Percentiles rank a stretch among this genome's conserved stretches.
phyloP scores from a whole-genome alignment of 1,284 basidiomycete species.

The Malassezia pachydermatis region DNA sequence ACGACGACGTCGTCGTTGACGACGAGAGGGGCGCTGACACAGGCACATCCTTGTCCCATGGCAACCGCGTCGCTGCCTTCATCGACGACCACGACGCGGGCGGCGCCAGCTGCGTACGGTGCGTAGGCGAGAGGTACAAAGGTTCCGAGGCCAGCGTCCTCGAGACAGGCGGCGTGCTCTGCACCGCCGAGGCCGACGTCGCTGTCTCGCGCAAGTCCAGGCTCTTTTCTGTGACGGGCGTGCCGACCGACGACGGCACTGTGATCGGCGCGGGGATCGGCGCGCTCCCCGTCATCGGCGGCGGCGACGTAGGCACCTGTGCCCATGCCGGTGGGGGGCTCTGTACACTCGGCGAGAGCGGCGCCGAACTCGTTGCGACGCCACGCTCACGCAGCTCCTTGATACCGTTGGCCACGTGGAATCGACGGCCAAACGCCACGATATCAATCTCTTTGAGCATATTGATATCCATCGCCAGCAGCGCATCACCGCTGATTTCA shows the following conservation, averaged over 20 bases:
- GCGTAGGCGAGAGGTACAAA: no score
- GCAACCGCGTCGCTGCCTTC: neutral
- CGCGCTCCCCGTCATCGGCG: neutral
- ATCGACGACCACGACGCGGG: neutral
- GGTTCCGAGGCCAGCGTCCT: no score
- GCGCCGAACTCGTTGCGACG: neutral
- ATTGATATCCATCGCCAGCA: conserved; percentile 83
- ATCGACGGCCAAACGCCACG: conserved; percentile 81
- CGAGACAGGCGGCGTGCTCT: no score
- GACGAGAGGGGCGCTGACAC: neutral
- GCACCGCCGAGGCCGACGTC: neutral
- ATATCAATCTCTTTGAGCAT: conserved; percentile 95
- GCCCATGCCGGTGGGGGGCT: neutral
- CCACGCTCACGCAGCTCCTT: conserved; percentile 58
- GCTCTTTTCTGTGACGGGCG: no score
- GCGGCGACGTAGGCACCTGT: neutral
- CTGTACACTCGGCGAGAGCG: neutral
- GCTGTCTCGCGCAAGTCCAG: neutral
- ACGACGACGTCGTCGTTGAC: neutral
- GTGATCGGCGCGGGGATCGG: no score
- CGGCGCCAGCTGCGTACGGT: conserved; percentile 2
- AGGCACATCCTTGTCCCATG: neutral
- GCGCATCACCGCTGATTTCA: conserved; percentile 93
- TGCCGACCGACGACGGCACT: no score
- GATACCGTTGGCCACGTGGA: conserved; percentile 89